Evolutionary conservation across 1,139 yeast species (phyloP).

Genomic region (Hyphopichia pseudoburtonii): DNA sequence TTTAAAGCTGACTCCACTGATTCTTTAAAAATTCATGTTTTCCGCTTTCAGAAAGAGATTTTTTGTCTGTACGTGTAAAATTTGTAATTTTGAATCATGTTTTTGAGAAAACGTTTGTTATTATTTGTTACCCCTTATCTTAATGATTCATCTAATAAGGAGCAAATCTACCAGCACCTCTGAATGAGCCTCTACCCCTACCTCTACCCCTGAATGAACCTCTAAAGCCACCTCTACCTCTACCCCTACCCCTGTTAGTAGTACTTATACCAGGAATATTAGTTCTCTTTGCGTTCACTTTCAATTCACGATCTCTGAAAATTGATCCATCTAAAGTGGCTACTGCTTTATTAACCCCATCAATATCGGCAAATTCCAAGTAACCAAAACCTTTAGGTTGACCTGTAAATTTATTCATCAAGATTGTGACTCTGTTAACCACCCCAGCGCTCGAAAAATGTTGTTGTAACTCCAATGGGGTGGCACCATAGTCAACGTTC

Average conservation of each 20-base stretch:
- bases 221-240: conserved; percentile 20
- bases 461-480: conserved; percentile 80
- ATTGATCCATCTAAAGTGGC: conserved; percentile 60
- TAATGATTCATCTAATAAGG: conserved; percentile 12
- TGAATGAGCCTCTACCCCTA: conserved; percentile 21
- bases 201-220: conserved; percentile 26
- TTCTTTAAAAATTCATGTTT: too few relatives aligned
- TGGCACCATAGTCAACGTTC: conserved; percentile 76
- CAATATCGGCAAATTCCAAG: conserved; percentile 69
- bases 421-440: conserved; percentile 80
- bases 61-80: neutral
- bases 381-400: conserved; percentile 87
- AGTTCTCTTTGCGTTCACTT: conserved; percentile 75
- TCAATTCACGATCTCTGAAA: conserved; percentile 68
- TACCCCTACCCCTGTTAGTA: conserved; percentile 43
- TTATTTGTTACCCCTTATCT: too few relatives aligned
- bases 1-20: too few relatives aligned
- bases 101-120: neutral
- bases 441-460: conserved; percentile 75
- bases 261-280: conserved; percentile 67
- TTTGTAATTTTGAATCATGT: neutral
- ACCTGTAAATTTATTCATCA: conserved; percentile 70
- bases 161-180: conserved; percentile 24
- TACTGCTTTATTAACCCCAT: conserved; percentile 64
- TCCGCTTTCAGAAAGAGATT: too few relatives aligned